Evolutionary conservation across 108 stramenopile genomes (phyloP), one percentile per base, ranked within the genome.

Genomic region (Pseudonitzschia delicatissima): DNA sequence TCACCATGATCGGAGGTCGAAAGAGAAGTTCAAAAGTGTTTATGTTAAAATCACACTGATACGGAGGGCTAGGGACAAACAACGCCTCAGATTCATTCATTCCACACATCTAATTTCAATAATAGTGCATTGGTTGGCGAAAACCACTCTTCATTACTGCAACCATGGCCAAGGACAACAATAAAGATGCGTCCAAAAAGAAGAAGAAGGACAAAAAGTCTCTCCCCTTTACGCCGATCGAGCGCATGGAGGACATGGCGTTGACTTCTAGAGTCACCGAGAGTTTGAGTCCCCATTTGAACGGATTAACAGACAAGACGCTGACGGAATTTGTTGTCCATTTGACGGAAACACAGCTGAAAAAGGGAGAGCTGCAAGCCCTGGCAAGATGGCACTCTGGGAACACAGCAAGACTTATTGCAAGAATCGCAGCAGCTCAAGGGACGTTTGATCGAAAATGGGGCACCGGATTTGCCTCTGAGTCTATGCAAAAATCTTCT

Each of bases 261-360:
- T 83, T 99, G 25, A 79, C 98, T 26, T 81, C 89, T 21, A 81
- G 88, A 47, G 82, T 99, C n/a, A 84, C 81, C 57, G 84, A 95
- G 34, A 95, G 91, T 60, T 82, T 96, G 68, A 82, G 79, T 40
- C 84, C 83, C 12, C 85, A 95, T 68, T 71, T 98, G 50, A 34
- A 67, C 21, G 95, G 96, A 18, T 55, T 99, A 35, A 73, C 84
- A 36, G 98, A 99, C 70, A 86, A 90, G 45, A 97, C 96, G 6
- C 77, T 99, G 44, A 83, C 97, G 5, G 98, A 99, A 77, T 99
- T 98, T 66, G 78, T 99, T 28, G 87, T 99, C 51, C 65, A 88
- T 61, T 53, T 97, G n/a, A 88, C 95, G 21, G 89, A 96, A 51
- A 79, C 60, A 20, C 67, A 86, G 15, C 57, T 86, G 27, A 86